Conservation (phyloP, 2,329 filamentous ascomycete species). For the Fusarium sp. region DNA sequence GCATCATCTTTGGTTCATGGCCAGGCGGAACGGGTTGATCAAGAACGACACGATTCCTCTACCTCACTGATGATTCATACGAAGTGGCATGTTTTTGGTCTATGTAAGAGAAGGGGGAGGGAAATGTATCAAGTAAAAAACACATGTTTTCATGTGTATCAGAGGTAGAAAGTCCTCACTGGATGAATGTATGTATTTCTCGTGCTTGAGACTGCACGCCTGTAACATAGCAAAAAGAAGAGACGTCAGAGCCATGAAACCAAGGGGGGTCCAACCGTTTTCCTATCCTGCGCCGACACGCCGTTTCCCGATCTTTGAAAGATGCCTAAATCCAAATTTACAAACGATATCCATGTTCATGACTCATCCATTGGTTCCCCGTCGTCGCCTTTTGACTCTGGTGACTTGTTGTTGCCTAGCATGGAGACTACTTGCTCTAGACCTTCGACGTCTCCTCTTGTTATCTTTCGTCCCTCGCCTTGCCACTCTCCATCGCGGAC, state of each 20-base stretch:
- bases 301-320: slow-evolving; percentile 7
- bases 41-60: slow-evolving; percentile 27
- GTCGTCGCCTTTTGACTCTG: not conserved
- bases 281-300: slow-evolving; percentile 30
- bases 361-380: slow-evolving; percentile 48
- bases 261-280: not conserved
- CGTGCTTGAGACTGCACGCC: slow-evolving; percentile 13
- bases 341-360: slow-evolving; percentile 5
- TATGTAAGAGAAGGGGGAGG: not conserved
- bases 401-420: slow-evolving; percentile 48
- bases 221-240: slow-evolving; percentile 23
- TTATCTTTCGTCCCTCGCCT: slow-evolving; percentile 62
- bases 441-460: slow-evolving; percentile 66
- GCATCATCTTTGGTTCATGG: slow-evolving; percentile 64
- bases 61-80: not conserved
- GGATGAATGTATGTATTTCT: slow-evolving; percentile 19
- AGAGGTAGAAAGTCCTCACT: slow-evolving; percentile 37
- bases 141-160: slow-evolving; percentile 9
- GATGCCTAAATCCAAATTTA: not conserved
- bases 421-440: slow-evolving; percentile 64
- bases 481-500: slow-evolving; percentile 75
- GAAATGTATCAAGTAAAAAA: slow-evolving; percentile 7
- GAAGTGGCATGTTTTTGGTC: not conserved
- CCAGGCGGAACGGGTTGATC: slow-evolving; percentile 55
- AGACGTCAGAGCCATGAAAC: slow-evolving; percentile 5